These are phyloP conservation scores for Paralagenidium karlingii DNA, from an alignment of 352 stramenopile species.

Conservation along the genomic window DNA sequence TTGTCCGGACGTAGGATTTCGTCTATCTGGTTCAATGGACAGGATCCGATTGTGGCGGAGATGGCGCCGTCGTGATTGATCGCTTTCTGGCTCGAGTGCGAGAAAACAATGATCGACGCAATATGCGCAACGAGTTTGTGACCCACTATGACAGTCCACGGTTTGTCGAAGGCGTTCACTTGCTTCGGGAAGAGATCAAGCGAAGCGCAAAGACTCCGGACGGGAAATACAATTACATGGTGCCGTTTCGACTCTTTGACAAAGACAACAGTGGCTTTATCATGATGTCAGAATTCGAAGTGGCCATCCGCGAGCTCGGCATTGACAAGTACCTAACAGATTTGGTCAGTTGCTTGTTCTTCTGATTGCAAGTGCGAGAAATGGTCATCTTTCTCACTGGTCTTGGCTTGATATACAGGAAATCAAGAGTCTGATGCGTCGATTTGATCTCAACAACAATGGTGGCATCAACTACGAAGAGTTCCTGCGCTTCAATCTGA, in stretches of 20 bases:
- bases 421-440: slow-evolving; percentile 64
- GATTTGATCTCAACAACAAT: slow-evolving; percentile 54
- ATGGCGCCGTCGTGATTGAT: slow-evolving; percentile 54
- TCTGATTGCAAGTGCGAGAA: no score
- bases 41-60: slow-evolving; percentile 53
- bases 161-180: slow-evolving; percentile 58
- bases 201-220: slow-evolving; percentile 69
- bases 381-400: neutral
- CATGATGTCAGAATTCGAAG: slow-evolving; percentile 58
- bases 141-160: slow-evolving; percentile 68
- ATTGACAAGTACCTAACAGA: slow-evolving; percentile 58
- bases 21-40: slow-evolving; percentile 64
- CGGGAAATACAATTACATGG: slow-evolving; percentile 55
- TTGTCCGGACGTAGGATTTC: slow-evolving; percentile 20
- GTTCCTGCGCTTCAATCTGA: slow-evolving; percentile 66
- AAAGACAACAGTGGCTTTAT: slow-evolving; percentile 59
- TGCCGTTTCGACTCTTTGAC: slow-evolving; percentile 64
- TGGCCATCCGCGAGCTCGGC: slow-evolving; percentile 45
- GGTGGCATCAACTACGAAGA: slow-evolving; percentile 63
- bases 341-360: neutral
- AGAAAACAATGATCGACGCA: slow-evolving; percentile 54
- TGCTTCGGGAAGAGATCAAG: slow-evolving; percentile 57
- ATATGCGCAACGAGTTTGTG: slow-evolving; percentile 78
- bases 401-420: slow-evolving; percentile 24
- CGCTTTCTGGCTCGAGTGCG: slow-evolving; percentile 53